Conservation (phyloP, 148 eudicot genomes). For the Heliosperma pusillum region DNA sequence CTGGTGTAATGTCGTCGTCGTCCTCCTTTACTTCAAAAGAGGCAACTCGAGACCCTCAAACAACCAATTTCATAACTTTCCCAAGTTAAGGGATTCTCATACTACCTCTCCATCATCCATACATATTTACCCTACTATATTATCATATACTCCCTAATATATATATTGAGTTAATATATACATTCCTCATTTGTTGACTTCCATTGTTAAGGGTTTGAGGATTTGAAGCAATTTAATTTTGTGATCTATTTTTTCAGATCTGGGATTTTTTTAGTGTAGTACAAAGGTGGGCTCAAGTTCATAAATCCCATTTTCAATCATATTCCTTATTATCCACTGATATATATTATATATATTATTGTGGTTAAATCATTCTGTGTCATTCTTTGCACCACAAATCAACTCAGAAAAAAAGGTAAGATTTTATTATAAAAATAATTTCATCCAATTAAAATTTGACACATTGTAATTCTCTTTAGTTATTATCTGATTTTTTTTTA, state of each 20-base stretch:
- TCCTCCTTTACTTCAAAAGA: too few species aligned
- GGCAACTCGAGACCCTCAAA: too few species aligned
- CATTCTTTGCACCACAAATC: constrained; percentile 23
- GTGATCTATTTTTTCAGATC: constrained; percentile 11
- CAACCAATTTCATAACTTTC: too few species aligned
- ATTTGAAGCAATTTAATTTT: not conserved
- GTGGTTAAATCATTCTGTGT: not conserved
- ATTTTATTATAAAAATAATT: not conserved
- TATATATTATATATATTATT: not conserved
- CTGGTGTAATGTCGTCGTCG: too few species aligned
- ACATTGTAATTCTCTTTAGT: constrained; percentile 1
- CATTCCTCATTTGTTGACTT: not conserved
- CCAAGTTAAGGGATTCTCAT: too few species aligned
- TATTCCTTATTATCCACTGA: not conserved
- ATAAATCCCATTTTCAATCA: constrained; percentile 7
- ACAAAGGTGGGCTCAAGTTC: constrained; percentile 5
- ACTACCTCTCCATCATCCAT: too few species aligned
- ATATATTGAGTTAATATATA: too few species aligned
- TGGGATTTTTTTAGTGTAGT: not conserved
- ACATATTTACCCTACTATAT: too few species aligned
- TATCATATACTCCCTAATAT: too few species aligned
- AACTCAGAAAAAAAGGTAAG: constrained; percentile 10
- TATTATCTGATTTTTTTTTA: not conserved
- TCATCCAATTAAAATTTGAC: constrained; percentile 12
- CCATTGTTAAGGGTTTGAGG: not conserved